These are phyloP conservation scores for Kuraishia floccosa DNA, from an alignment of 805 yeast genomes.

Conservation along the genomic window DNA sequence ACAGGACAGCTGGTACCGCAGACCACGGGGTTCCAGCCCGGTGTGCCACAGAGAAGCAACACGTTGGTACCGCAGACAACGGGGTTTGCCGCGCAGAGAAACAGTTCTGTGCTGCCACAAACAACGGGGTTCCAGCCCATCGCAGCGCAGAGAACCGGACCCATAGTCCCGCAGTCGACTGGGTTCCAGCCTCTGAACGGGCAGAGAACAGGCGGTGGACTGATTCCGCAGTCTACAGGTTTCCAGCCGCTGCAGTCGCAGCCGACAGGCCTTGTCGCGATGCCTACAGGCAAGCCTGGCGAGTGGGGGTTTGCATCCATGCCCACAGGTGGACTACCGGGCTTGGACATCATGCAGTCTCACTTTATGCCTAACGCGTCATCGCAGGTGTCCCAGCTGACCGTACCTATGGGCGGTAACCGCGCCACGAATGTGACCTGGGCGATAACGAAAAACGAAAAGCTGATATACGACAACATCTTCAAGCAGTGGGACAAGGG, in stretches of 20 bases:
- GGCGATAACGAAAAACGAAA: conserved; percentile 85
- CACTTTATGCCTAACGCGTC: conserved; percentile 51
- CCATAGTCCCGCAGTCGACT: conserved; percentile 27
- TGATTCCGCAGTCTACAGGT: conserved; percentile 15
- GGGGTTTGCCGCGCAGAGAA: conserved; percentile 7
- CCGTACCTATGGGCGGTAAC: conserved; percentile 17
- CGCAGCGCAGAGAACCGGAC: conserved; percentile 62
- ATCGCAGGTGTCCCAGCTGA: conserved; percentile 14
- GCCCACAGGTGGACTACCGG: conserved; percentile 64
- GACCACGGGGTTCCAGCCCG: conserved; percentile 15
- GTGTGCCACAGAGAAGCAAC: conserved; percentile 33
- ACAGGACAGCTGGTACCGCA: conserved; percentile 17
- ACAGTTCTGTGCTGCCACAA: conserved; percentile 22
- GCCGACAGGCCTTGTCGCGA: conserved; percentile 35
- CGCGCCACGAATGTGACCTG: conserved; percentile 47
- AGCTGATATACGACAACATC: conserved; percentile 73
- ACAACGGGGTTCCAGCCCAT: conserved; percentile 33
- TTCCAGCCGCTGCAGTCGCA: conserved; percentile 26
- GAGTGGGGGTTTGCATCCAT: conserved; percentile 70
- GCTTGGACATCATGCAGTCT: conserved; percentile 52
- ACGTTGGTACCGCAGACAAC: conserved; percentile 20
- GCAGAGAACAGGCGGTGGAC: conserved; percentile 14
- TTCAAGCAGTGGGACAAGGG: conserved; percentile 78
- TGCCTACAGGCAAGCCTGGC: conserved; percentile 57
- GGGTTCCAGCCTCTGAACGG: conserved; percentile 10